phyloP scores from a whole-genome alignment of 345 rosid species.

The Pistacia vera region DNA sequence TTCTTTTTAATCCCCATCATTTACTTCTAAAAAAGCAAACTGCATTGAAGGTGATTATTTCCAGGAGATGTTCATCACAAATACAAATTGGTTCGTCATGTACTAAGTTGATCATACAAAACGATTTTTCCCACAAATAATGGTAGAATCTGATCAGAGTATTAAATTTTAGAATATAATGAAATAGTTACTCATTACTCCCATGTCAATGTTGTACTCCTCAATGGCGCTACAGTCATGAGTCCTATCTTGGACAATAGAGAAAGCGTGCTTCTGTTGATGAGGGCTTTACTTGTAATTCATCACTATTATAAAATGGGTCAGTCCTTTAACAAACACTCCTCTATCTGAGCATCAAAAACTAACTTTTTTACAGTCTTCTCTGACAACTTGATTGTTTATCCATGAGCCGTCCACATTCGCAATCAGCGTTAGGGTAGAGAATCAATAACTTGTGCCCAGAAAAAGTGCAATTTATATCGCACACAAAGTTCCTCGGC shows the following conservation, averaged over 20 bases:
- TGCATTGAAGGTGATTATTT: no score
- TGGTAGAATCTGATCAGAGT: neutral
- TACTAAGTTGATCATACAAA: no score
- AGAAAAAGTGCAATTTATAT: no score
- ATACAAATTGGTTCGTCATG: no score
- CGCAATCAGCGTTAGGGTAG: neutral
- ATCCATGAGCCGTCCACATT: slow-evolving; percentile 2
- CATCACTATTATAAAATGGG: slow-evolving; percentile 7
- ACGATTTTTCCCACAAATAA: no score
- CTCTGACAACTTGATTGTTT: neutral
- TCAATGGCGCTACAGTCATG: slow-evolving; percentile 3
- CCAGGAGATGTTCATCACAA: no score
- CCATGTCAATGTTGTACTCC: slow-evolving; percentile 7
- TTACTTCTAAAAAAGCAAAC: no score
- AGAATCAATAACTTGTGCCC: slow-evolving; percentile 1
- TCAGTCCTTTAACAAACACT: slow-evolving; percentile 23
- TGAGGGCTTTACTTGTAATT: slow-evolving; percentile 18
- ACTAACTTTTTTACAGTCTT: no score
- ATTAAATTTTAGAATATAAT: neutral
- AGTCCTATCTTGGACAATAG: slow-evolving; percentile 23
- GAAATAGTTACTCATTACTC: neutral
- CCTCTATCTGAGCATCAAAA: neutral
- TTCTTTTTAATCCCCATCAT: no score
- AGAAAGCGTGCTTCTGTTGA: slow-evolving; percentile 9
- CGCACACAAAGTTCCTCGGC: neutral